Conservation (phyloP, 805 yeast species). For the Barnettozyma salicaria region DNA sequence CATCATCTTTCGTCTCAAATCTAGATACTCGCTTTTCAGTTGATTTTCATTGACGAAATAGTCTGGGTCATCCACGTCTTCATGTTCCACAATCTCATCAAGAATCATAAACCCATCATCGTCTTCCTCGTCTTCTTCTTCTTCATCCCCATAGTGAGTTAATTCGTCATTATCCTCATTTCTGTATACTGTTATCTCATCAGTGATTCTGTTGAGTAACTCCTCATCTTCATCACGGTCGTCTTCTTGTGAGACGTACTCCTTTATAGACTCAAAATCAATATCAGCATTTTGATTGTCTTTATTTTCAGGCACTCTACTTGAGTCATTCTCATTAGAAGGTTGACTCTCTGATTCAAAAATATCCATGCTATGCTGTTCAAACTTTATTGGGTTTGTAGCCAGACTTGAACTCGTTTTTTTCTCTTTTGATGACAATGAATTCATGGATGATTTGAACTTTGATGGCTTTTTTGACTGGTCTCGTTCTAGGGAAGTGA, state of each 20-base stretch:
- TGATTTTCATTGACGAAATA: conserved; percentile 25
- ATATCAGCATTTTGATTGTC: conserved; percentile 2
- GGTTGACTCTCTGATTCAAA: not conserved
- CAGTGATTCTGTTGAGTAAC: conserved; percentile 17
- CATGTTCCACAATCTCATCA: conserved; percentile 38
- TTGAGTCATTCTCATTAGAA: not conserved
- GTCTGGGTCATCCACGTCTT: conserved; percentile 27
- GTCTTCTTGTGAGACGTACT: conserved; percentile 11
- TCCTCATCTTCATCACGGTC: conserved; percentile 21
- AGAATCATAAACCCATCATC: conserved; percentile 35
- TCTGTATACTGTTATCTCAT: conserved; percentile 17
- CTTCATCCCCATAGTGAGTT: no score
- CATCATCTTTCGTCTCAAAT: conserved; percentile 27
- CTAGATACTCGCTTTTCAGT: conserved; percentile 27
- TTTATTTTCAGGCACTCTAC: not conserved
- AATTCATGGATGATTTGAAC: conserved; percentile 23
- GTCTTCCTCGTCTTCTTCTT: conserved; percentile 31
- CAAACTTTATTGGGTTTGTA: not conserved
- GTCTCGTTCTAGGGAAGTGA: not conserved
- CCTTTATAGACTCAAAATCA: conserved; percentile 14
- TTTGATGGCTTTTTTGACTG: conserved; percentile 23
- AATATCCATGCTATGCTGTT: no score
- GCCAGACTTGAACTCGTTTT: not conserved
- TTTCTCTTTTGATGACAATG: not conserved
- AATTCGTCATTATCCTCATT: conserved; percentile 19